Conservation (phyloP, 768 basidiomycete species). For the Boletus huronensis region DNA sequence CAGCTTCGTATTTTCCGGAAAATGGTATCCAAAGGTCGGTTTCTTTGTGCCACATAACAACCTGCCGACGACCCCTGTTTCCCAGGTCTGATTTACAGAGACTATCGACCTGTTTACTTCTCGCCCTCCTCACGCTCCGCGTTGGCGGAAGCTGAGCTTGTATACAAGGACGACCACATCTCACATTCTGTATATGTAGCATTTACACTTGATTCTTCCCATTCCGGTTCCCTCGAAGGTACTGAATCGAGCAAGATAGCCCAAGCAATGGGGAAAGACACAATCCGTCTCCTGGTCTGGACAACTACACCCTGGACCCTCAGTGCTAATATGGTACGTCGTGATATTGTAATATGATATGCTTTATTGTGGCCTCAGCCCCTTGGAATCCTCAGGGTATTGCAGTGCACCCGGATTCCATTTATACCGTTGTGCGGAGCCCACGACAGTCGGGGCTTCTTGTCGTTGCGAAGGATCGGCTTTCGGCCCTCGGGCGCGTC, state of each 20-base stretch:
- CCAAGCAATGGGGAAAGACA: conserved; percentile 32
- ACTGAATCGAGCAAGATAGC: conserved; percentile 17
- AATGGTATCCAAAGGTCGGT: conserved; percentile 80
- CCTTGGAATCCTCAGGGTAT: conserved; percentile 61
- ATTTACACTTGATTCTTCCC: conserved; percentile 55
- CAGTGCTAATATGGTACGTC: conserved; percentile 85
- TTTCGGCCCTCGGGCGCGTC: conserved; percentile 33
- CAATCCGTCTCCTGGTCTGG: conserved; percentile 75
- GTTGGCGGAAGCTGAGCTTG: conserved; percentile 90
- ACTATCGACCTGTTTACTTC: conserved; percentile 88
- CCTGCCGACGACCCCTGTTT: background rate
- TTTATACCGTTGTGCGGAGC: conserved; percentile 53
- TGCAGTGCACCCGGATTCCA: conserved; percentile 71
- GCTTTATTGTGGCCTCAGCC: background rate
- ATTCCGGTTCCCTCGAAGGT: conserved; percentile 11
- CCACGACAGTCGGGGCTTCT: conserved; percentile 29
- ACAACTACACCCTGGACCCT: conserved; percentile 98
- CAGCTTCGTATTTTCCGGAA: conserved; percentile 81
- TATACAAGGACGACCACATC: conserved; percentile 84
- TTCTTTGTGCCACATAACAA: background rate
- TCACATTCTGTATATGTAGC: conserved; percentile 86
- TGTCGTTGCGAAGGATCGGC: conserved; percentile 52
- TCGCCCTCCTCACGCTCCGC: conserved; percentile 94
- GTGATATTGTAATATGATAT: background rate
- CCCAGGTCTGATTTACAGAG: conserved; percentile 76